Percentiles rank a stretch among this genome's conserved stretches.
These are phyloP conservation scores for Citrus unshiu DNA, from an alignment of 345 rosid genomes.

Conservation along the genomic window DNA sequence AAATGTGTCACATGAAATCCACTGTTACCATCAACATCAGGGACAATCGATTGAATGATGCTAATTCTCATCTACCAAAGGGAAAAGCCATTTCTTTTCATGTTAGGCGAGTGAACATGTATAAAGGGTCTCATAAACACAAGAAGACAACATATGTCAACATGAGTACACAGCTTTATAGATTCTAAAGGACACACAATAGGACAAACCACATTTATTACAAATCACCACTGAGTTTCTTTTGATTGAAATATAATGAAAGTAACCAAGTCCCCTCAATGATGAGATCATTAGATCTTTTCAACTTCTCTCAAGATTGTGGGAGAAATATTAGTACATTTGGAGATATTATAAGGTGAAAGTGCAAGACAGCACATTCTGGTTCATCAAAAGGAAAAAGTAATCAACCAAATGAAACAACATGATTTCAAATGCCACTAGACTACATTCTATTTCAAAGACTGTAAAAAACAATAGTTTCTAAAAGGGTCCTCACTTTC, in stretches of 20 bases:
- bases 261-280: constrained; percentile 13
- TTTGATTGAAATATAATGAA: constrained; percentile 3
- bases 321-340: constrained; percentile 12
- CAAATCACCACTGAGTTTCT: constrained; percentile 14
- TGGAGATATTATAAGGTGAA: constrained; percentile 2
- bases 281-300: constrained; percentile 11
- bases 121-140: constrained; percentile 28
- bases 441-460: neutral
- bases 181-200: constrained; percentile 14
- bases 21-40: constrained; percentile 14
- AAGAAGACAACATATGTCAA: constrained; percentile 31
- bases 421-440: constrained; percentile 2
- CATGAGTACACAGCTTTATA: constrained; percentile 28
- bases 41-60: constrained; percentile 14
- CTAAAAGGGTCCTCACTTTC: neutral
- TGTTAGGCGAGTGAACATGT: constrained; percentile 14
- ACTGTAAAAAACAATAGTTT: neutral
- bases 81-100: constrained; percentile 23
- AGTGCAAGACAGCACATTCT: constrained; percentile 9
- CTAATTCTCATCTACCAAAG: constrained; percentile 15
- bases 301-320: constrained; percentile 3
- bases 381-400: neutral
- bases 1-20: constrained; percentile 10
- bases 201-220: constrained; percentile 26
- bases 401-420: neutral